Conservation (phyloP, 257 asterid species). For the Nemophila menziesii region DNA sequence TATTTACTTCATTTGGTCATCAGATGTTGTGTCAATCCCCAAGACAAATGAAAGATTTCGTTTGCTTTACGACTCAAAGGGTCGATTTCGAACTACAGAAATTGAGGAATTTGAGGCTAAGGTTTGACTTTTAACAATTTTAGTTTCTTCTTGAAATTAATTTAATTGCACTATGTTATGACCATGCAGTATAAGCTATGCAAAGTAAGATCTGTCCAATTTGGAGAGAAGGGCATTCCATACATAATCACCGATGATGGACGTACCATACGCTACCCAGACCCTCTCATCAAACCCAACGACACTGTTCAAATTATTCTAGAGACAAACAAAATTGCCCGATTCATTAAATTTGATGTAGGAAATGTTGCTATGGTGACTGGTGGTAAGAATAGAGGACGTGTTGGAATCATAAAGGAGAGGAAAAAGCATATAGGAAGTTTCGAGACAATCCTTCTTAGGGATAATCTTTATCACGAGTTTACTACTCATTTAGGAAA, state of each 20-base stretch:
- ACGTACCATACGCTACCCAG: too few species aligned
- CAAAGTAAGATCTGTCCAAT: too few species aligned
- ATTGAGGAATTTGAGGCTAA: slow-evolving; percentile 68
- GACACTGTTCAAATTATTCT: slow-evolving; percentile 59
- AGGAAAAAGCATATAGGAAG: slow-evolving; percentile 68
- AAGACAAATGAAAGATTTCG: too few species aligned
- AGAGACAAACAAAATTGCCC: slow-evolving; percentile 39
- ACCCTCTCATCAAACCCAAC: slow-evolving; percentile 53
- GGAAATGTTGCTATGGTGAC: slow-evolving; percentile 73
- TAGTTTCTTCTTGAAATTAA: not conserved
- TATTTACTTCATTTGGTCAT: too few species aligned
- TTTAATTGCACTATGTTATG: too few species aligned
- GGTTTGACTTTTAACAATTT: slow-evolving; percentile 18
- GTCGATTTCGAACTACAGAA: slow-evolving; percentile 57
- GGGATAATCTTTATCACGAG: slow-evolving; percentile 56
- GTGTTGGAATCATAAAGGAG: slow-evolving; percentile 55
- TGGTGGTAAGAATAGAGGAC: too few species aligned
- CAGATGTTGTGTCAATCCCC: too few species aligned
- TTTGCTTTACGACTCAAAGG: too few species aligned
- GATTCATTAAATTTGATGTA: slow-evolving; percentile 61
- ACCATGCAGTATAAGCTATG: slow-evolving; percentile 52
- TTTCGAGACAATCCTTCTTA: slow-evolving; percentile 59
- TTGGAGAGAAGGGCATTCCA: slow-evolving; percentile 62
- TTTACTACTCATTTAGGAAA: slow-evolving; percentile 64
- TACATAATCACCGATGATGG: slow-evolving; percentile 61